Percentiles rank a stretch among this genome's conserved stretches.
Conservation (phyloP, 2,329 filamentous ascomycete species). For the Graphilbum ipis-grandicollis region DNA sequence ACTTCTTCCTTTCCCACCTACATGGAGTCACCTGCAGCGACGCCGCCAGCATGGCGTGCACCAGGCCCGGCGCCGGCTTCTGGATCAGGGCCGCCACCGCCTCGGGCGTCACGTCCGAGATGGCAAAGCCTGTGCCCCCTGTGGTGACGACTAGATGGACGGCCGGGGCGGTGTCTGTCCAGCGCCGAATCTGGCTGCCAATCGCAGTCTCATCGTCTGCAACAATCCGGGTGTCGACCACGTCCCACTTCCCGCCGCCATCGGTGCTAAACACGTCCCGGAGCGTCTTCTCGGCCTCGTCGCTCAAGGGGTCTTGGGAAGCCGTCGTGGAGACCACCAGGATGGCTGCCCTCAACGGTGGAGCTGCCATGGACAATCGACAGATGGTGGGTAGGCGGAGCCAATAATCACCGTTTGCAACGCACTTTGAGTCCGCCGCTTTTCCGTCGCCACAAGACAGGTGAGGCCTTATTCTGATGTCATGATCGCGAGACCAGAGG, state of each 20-base stretch:
- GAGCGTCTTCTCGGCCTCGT: conserved; percentile 53
- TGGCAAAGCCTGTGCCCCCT: conserved; percentile 84
- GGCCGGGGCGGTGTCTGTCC: conserved; percentile 44
- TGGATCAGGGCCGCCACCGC: conserved; percentile 66
- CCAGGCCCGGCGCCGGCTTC: conserved; percentile 71
- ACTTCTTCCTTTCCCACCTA: conserved; percentile 26
- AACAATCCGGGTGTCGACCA: conserved; percentile 56
- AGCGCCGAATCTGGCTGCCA: conserved; percentile 51
- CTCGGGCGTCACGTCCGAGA: conserved; percentile 78
- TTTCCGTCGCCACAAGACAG: no score
- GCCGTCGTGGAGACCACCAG: conserved; percentile 87
- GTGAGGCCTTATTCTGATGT: no score
- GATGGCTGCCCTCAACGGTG: conserved; percentile 50
- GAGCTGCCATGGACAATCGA: conserved; percentile 19
- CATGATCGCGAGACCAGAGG: no score
- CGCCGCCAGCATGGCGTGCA: conserved; percentile 85
- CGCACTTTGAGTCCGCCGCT: no score
- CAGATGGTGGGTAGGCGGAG: no score
- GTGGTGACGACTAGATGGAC: conserved; percentile 73
- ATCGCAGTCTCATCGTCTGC: conserved; percentile 61
- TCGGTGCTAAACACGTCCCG: conserved; percentile 50
- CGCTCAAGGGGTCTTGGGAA: conserved; percentile 57
- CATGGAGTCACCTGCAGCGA: conserved; percentile 80
- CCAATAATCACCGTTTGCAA: no score
- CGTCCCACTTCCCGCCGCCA: conserved; percentile 53